Percentiles rank a stretch among this genome's conserved stretches.
phyloP scores from a whole-genome alignment of 352 stramenopile species.

The Phytophthora ramorum region DNA sequence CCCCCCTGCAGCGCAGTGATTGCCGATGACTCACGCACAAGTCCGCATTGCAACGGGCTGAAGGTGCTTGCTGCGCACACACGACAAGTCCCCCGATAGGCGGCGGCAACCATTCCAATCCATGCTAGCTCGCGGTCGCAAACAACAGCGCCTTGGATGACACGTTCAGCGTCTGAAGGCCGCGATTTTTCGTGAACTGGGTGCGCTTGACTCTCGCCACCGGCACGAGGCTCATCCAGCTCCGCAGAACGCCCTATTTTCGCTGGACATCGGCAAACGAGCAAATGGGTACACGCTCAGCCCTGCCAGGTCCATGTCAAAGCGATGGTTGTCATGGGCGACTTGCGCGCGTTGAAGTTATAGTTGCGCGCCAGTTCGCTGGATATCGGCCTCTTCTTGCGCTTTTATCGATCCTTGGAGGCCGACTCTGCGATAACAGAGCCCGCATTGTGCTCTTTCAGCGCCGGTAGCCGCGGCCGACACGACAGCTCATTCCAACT shows the following conservation, averaged over 20 bases:
- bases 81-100: too few relatives aligned
- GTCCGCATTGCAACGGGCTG: background rate
- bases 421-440: background rate
- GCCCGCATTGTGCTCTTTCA: too few relatives aligned
- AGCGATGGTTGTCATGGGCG: background rate
- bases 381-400: conserved; percentile 13
- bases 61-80: background rate
- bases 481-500: conserved; percentile 24
- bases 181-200: conserved; percentile 19
- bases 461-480: background rate
- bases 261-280: too few relatives aligned
- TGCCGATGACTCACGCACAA: background rate
- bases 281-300: conserved; percentile 13
- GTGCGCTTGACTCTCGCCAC: conserved; percentile 14
- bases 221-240: background rate
- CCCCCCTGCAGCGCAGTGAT: too few relatives aligned
- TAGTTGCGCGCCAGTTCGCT: conserved; percentile 13
- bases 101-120: too few relatives aligned
- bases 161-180: background rate
- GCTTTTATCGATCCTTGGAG: too few relatives aligned
- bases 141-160: too few relatives aligned
- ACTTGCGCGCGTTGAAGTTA: conserved; percentile 19
- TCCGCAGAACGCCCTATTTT: too few relatives aligned
- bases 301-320: background rate
- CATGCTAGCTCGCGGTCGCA: too few relatives aligned